A percentile compares a stretch with the other conserved stretches of the same genome.
phyloP scores from a whole-genome alignment of 2,329 filamentous ascomycete genomes.

The Davidsoniella neocaledoniae region DNA sequence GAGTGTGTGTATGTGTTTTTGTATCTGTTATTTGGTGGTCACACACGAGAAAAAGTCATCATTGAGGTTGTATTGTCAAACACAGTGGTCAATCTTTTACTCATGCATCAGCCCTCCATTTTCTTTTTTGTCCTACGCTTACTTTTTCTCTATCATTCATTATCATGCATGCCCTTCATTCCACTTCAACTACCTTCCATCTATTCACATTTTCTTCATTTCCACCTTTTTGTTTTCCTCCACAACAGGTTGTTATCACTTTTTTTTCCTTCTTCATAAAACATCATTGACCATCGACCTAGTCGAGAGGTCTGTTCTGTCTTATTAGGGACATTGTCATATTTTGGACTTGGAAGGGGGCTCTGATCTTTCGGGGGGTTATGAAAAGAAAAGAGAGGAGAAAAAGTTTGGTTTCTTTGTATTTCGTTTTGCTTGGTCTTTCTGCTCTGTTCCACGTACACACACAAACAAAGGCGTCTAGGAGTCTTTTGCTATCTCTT shows the following conservation, averaged over 20 bases:
- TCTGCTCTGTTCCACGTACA: conserved; percentile 2
- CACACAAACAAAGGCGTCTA: conserved; percentile 12
- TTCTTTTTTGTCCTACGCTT: background rate
- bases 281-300: too few species aligned
- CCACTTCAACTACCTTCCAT: too few species aligned
- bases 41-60: too few species aligned
- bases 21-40: too few species aligned
- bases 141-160: background rate
- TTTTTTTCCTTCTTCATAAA: too few species aligned
- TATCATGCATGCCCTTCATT: background rate
- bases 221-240: too few species aligned
- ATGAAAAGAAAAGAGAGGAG: background rate
- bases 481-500: conserved; percentile 12
- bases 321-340: background rate
- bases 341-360: background rate
- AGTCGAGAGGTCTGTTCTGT: too few species aligned
- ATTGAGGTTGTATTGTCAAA: background rate
- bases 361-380: background rate
- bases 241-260: too few species aligned
- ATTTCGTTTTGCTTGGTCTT: background rate
- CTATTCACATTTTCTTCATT: too few species aligned
- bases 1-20: background rate
- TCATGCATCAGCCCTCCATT: background rate
- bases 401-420: conserved; percentile 11
- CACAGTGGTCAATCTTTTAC: too few species aligned